Evolutionary conservation across 441 rosid genomes (phyloP), one percentile per base, ranked within the genome.

Genomic region (Geranium incanum): DNA sequence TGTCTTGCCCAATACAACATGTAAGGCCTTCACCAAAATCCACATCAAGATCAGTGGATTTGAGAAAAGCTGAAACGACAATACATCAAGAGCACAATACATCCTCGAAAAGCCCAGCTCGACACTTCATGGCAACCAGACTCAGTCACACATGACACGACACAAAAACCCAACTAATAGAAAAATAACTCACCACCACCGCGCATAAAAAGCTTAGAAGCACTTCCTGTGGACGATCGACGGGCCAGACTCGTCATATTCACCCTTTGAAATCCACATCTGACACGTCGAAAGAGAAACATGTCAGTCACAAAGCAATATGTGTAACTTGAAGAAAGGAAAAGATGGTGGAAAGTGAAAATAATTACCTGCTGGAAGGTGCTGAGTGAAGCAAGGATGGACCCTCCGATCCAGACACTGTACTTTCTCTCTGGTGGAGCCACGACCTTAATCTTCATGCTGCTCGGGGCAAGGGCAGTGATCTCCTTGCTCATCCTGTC

Each of bases 401-500:
- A 69, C n/a, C 57, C 57, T 12, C 57, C 57, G n/a, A 50, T 50
- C 57, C 57, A 50, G 57, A 50, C 57, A 50, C 72, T 69, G 59
- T 69, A 69, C 33, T 69, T 69, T 69, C 72, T 69, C 72, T 69
- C 72, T 48, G 72, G 72, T 18, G 72, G 72, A 12, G 71, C 71
- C 48, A 9, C 63, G 71, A 41, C 63, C 71, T 28, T 28, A 28
- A 28, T 28, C 33, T 28, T 28, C 33, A 28, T 28, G 33, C 33
- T 28, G 33, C 33, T 28, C 33, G 33, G 33, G 33, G 33, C 33
- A 69, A 69, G 72, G 19, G 72, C 72, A 28, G 72, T 69, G 65
- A 69, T 69, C 43, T 69, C 72, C 72, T 69, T 69, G 72, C 72
- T 69, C 72, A 69, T 69, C 63, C 72, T 50, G 57, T 50, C 57